A percentile compares a stretch with the other conserved stretches of the same genome.
These are phyloP conservation scores for Ophiostoma ips DNA, from an alignment of 2,329 filamentous ascomycete species.

Conservation along the genomic window DNA sequence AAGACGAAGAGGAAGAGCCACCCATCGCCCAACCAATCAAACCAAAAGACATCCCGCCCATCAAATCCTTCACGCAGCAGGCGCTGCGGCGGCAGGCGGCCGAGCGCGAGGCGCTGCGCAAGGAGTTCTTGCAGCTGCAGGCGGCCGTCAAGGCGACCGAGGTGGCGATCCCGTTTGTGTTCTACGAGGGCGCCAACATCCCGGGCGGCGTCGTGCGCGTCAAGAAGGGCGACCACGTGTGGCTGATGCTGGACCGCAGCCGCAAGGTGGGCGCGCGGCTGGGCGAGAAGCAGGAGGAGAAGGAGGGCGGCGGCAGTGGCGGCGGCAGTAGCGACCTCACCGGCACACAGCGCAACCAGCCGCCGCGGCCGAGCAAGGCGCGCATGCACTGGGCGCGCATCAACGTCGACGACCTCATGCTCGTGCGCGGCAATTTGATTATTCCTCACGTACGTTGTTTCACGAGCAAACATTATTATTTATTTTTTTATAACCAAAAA, in stretches of 20 bases:
- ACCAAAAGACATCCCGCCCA: slow-evolving; percentile 37
- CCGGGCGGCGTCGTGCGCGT: slow-evolving; percentile 72
- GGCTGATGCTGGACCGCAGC: slow-evolving; percentile 86
- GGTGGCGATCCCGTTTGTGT: slow-evolving; percentile 85
- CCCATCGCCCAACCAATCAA: too few relatives aligned
- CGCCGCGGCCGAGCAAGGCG: slow-evolving; percentile 39
- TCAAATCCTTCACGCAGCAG: slow-evolving; percentile 48
- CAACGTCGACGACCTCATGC: slow-evolving; percentile 87
- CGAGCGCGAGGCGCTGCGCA: slow-evolving; percentile 57
- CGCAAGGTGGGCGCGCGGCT: slow-evolving; percentile 79
- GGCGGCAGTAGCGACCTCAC: background rate
- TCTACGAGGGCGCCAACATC: slow-evolving; percentile 87
- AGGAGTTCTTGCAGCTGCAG: slow-evolving; percentile 71
- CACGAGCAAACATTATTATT: too few relatives aligned
- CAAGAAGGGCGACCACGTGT: slow-evolving; percentile 85
- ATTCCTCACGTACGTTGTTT: slow-evolving; percentile 63
- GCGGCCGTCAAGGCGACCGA: slow-evolving; percentile 80
- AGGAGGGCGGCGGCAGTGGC: slow-evolving; percentile 13
- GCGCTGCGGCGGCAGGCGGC: slow-evolving; percentile 62
- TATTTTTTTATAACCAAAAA: slow-evolving; percentile 5
- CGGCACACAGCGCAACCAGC: background rate
- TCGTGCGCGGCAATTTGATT: slow-evolving; percentile 81
- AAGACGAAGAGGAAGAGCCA: slow-evolving; percentile 15
- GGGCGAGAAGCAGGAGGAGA: slow-evolving; percentile 42
- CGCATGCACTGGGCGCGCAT: slow-evolving; percentile 81